phyloP scores from a whole-genome alignment of 2,329 filamentous ascomycete species.

The Calonectria montana region DNA sequence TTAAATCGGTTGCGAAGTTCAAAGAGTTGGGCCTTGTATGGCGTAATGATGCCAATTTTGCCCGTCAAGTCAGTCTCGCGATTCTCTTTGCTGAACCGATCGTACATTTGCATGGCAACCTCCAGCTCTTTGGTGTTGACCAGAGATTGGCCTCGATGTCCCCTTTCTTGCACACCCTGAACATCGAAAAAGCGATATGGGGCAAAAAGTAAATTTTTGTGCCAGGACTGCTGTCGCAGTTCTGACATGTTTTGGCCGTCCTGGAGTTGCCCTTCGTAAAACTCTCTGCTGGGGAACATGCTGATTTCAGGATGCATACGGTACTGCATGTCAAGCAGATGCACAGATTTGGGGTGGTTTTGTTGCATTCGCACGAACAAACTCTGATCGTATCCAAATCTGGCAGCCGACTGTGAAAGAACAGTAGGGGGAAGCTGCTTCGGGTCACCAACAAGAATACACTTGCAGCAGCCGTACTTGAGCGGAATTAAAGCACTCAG shows the following conservation, averaged over 20 bases:
- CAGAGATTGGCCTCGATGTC: slow-evolving; percentile 87
- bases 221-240: slow-evolving; percentile 86
- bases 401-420: slow-evolving; percentile 90
- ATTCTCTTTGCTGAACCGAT: slow-evolving; percentile 81
- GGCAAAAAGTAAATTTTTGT: slow-evolving; percentile 81
- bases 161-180: slow-evolving; percentile 84
- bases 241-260: slow-evolving; percentile 87
- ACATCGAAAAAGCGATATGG: slow-evolving; percentile 99
- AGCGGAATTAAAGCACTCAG: slow-evolving; percentile 95
- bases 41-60: slow-evolving; percentile 97
- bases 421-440: slow-evolving; percentile 98
- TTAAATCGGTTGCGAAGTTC: slow-evolving; percentile 83
- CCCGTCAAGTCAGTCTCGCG: slow-evolving; percentile 75
- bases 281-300: slow-evolving; percentile 86
- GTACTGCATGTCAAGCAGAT: slow-evolving; percentile 97
- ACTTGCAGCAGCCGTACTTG: slow-evolving; percentile 97
- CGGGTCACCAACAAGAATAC: slow-evolving; percentile 95
- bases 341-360: slow-evolving; percentile 87
- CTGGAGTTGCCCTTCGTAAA: slow-evolving; percentile 89
- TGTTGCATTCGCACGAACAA: slow-evolving; percentile 98
- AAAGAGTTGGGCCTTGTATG: slow-evolving; percentile 92
- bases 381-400: slow-evolving; percentile 96
- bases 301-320: slow-evolving; percentile 99
- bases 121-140: slow-evolving; percentile 90
- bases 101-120: slow-evolving; percentile 86